Conservation (phyloP, 2,329 filamentous ascomycete species). For the Penicillium sp. region DNA sequence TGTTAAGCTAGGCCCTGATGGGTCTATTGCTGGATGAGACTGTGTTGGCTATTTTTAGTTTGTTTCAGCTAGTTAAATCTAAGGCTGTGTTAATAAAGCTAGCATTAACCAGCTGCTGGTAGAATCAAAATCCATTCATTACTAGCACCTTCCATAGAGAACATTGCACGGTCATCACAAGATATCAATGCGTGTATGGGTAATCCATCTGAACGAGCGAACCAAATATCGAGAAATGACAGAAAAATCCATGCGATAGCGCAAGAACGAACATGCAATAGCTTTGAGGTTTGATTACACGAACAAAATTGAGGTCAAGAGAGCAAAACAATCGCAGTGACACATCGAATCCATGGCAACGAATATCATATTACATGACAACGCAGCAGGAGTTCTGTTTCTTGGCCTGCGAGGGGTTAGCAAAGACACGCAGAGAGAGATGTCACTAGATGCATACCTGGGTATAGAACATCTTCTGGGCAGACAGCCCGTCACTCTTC, state of each 20-base stretch:
- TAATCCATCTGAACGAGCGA: constrained; percentile 1
- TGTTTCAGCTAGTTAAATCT: no score
- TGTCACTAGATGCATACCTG: constrained; percentile 45
- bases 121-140: neutral
- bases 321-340: constrained; percentile 1
- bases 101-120: neutral
- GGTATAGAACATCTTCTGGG: constrained; percentile 94
- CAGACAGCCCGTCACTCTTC: constrained; percentile 86
- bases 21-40: no score
- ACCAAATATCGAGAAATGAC: neutral
- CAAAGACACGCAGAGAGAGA: neutral
- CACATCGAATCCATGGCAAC: neutral
- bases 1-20: no score
- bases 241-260: constrained; percentile 4
- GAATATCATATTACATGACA: constrained; percentile 50
- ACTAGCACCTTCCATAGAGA: neutral
- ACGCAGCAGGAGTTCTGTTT: constrained; percentile 74
- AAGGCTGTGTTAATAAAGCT: neutral
- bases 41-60: no score
- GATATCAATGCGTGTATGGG: constrained; percentile 1
- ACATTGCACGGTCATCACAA: neutral
- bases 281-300: constrained; percentile 14
- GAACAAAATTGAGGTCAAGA: constrained; percentile 9
- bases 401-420: constrained; percentile 54
- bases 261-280: constrained; percentile 6